Conservation (phyloP, 2,329 filamentous ascomycete species). For the Malbranchea zuffiana region DNA sequence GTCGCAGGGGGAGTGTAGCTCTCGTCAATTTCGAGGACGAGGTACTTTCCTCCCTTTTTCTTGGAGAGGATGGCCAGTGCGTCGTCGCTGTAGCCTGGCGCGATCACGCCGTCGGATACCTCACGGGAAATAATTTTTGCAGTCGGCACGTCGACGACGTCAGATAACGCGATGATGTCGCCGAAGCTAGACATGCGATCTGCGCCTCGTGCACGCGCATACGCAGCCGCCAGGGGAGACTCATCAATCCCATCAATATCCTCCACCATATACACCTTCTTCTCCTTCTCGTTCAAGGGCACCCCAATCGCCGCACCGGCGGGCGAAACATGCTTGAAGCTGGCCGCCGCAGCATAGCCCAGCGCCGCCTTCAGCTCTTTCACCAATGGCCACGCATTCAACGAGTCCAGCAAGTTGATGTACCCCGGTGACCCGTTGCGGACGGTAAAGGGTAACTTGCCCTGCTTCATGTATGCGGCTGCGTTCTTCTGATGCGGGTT, state of each 20-base stretch:
- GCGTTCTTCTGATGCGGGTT: slow-evolving; percentile 99
- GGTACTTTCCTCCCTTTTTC: slow-evolving; percentile 97
- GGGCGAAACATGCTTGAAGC: slow-evolving; percentile 98
- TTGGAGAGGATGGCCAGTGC: slow-evolving; percentile 86
- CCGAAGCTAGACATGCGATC: slow-evolving; percentile 99
- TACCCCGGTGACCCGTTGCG: slow-evolving; percentile 83
- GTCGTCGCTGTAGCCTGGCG: slow-evolving; percentile 71
- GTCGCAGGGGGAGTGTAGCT: slow-evolving; percentile 63
- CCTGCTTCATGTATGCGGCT: slow-evolving; percentile 63
- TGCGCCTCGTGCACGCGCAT: slow-evolving; percentile 86
- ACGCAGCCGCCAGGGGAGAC: slow-evolving; percentile 82
- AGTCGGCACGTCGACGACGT: slow-evolving; percentile 80
- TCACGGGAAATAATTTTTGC: slow-evolving; percentile 97
- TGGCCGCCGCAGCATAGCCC: slow-evolving; percentile 79
- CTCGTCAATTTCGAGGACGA: slow-evolving; percentile 88
- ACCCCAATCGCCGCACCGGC: slow-evolving; percentile 91
- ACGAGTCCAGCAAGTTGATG: slow-evolving; percentile 90
- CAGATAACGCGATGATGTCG: slow-evolving; percentile 86
- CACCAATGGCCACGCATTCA: slow-evolving; percentile 94
- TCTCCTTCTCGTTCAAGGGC: slow-evolving; percentile 73
- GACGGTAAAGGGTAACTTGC: slow-evolving; percentile 84
- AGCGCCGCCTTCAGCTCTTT: slow-evolving; percentile 90
- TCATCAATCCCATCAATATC: slow-evolving; percentile 82
- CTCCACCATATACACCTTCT: slow-evolving; percentile 97
- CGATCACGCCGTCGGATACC: slow-evolving; percentile 94